Evolutionary conservation across 2,329 filamentous ascomycete genomes (phyloP), one percentile per base, ranked within the genome.

Genomic region (Ascochyta pisi): DNA sequence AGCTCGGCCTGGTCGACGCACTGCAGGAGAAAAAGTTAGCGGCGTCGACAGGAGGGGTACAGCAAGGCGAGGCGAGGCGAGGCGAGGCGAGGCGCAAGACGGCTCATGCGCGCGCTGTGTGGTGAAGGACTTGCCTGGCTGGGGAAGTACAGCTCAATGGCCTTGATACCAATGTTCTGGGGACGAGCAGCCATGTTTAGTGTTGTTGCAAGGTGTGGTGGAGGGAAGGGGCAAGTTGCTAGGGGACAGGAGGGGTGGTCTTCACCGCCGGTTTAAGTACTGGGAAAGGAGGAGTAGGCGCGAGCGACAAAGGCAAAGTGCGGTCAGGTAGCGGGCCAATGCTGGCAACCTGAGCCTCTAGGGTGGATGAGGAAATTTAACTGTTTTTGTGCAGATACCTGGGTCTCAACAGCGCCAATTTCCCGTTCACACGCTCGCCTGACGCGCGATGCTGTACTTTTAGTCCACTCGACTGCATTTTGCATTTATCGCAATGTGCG

Each of bases 61-160:
- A 50, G 42, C 48, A 46, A 45, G 40, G 60, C 57, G 48, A 19
- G 19, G 42, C 48, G 49, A 45, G 40, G 42, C 48, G 49, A 45
- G 40, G 60, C 57, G 48, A 19, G 19, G 42, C 48, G 49, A 45
- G 40, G 60, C 57, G 48, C 27, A 50, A 34, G 35, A 16, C 22
- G 40, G 27, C 47, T 23, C 23, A 12, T 42, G 57, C 40, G 39
- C 39, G 40, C 22, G 38, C 43, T 24, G 50, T n/a, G 38, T 44
- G 33, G 41, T 46, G 19, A 19, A 19, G 22, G 37, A 74, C 78
- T 63, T 73, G 78, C 80, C 76, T 82, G 80, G 75, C 76, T 81
- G 58, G 81, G 81, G 64, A 83, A 81, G 76, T 83, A 83, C 48
- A 83, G 75, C 77, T 83, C 81, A 70, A 82, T 79, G 76, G 78